Base-by-base conservation (phyloP, 1,284 basidiomycete species). In the Tilletia horrida region DNA sequence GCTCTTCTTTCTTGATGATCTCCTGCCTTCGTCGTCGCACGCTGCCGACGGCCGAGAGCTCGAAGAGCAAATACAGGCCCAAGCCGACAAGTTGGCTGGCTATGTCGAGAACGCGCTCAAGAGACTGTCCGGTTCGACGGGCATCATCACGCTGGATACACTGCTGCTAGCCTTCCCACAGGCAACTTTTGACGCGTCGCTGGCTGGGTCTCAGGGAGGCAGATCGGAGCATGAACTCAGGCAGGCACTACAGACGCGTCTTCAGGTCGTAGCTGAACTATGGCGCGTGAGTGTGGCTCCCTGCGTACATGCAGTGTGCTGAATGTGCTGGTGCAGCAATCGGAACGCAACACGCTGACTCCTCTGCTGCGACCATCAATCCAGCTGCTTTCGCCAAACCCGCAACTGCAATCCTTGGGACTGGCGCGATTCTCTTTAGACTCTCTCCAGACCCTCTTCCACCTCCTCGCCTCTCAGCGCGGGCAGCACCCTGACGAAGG, bases 131-230 rank as follows among this genome's bases (percentile, higher is more conserved):
- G 63, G 50, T 3, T 76, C 71, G 3, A 79, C 77, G 6, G 76
- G 76, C 1, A 68, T 79, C 45, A 73, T 75, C 62, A 76, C 73
- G 14, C 55, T 77, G 42, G 77, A 79, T 35, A 77, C 76, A 1
- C 59, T 77, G 21, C 68, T 79, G 1, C 65, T 79, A 0, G 42
- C 72, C 0, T 79, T 79, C 43, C 73, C 74, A 0, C 67, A 67
- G 0, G 42, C 71, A 13, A 68, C 74, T 52, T 68, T 76, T 4
- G 75, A 74, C 18, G 52, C 23, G n/a, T 21, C 47, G 18, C n/a
- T 16, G 27, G 55, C 13, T 13, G 55, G 31, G 1, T 59, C 29
- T 1, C 55, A 59, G 55, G 29, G 55, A 18, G 29, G 55, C 8
- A 23, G 27, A 57, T 57, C 23, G 52, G 52, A 57, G 27, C 55